phyloP scores from a whole-genome alignment of 1,139 yeast species.

The Cylindricascospora bacillispora region DNA sequence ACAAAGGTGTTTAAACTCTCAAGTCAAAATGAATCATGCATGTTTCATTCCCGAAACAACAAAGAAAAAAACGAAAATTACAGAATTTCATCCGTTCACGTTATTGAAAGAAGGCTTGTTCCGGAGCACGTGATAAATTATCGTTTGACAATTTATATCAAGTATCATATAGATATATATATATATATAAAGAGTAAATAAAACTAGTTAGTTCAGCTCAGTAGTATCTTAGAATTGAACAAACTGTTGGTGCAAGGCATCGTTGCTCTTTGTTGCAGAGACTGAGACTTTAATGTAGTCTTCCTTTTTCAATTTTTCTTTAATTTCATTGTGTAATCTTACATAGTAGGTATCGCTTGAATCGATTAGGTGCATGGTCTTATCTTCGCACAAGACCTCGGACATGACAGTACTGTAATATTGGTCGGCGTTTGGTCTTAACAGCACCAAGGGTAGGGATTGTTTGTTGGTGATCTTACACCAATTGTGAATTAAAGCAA shows the following conservation, averaged over 20 bases:
- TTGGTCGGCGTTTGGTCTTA: constrained; percentile 24
- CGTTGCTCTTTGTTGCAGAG: constrained; percentile 11
- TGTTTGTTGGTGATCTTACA: constrained; percentile 13
- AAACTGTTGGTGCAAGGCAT: constrained; percentile 26
- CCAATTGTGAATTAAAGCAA: constrained; percentile 39
- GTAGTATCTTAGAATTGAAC: constrained; percentile 24
- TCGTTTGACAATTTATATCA: too few relatives aligned
- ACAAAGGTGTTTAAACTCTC: too few relatives aligned
- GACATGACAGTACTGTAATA: constrained; percentile 23
- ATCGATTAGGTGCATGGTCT: constrained; percentile 38
- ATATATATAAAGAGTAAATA: too few relatives aligned
- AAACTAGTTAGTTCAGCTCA: too few relatives aligned
- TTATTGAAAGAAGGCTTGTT: too few relatives aligned
- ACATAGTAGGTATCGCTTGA: constrained; percentile 50
- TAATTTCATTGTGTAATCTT: constrained; percentile 47
- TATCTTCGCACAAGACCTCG: constrained; percentile 64
- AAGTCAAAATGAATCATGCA: too few relatives aligned
- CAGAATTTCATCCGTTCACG: too few relatives aligned
- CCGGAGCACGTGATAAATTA: too few relatives aligned
- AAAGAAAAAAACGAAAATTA: too few relatives aligned
- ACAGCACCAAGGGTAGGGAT: constrained; percentile 16
- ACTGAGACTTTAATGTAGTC: constrained; percentile 18
- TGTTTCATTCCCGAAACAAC: too few relatives aligned
- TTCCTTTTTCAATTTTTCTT: constrained; percentile 37
- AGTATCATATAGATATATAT: too few relatives aligned